Evolutionary conservation across 352 stramenopile genomes (phyloP), one percentile per base, ranked within the genome.

Genomic region (Pythium monospermum): DNA sequence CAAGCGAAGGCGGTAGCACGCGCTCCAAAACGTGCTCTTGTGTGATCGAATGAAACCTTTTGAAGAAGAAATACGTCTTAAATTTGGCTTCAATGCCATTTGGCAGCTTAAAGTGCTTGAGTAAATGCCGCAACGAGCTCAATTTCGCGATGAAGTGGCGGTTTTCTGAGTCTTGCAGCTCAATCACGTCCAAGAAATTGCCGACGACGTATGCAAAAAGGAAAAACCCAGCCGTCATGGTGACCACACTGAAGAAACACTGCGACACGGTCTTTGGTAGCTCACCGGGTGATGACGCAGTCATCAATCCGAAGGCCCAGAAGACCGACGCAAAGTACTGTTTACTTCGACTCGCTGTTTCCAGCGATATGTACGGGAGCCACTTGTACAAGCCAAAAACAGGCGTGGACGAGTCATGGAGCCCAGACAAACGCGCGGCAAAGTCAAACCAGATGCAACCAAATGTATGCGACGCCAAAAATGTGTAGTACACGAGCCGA

Each of bases 371-470:
- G 7, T 49, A 51, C 2, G 69, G 71, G 3, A 69, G 37, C 69
- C 69, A 79, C 35, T 45, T 12, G n/a, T 64, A 60, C 15, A 41
- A 36, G 4, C 70, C 68, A 54, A 77, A 81, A 13, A 10, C 18
- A 12, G 39, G 52, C 33, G 21, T 39, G 1, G 62, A 61, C 11
- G 75, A 64, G 31, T 35, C 30, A 8, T 35, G 55, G 1, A 60
- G 45, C n/a, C 31, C 39, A 1, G 42, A 77, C 15, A 66, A 52
- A 23, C 74, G 60, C 5, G 70, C 71, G 0, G 59, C 58, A 57
- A 83, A 81, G 52, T 81, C 67, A 46, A 73, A 76, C 22, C 69
- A 83, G 8, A 77, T 54, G 43, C 67, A 83, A 10, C 72, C 72
- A 22, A 69, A 66, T 13, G 76, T 43, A 43, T 83, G 72, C 2